A percentile compares a stretch with the other conserved stretches of the same genome.
phyloP scores from a whole-genome alignment of 345 rosid species.

The Linum usitatissimum region DNA sequence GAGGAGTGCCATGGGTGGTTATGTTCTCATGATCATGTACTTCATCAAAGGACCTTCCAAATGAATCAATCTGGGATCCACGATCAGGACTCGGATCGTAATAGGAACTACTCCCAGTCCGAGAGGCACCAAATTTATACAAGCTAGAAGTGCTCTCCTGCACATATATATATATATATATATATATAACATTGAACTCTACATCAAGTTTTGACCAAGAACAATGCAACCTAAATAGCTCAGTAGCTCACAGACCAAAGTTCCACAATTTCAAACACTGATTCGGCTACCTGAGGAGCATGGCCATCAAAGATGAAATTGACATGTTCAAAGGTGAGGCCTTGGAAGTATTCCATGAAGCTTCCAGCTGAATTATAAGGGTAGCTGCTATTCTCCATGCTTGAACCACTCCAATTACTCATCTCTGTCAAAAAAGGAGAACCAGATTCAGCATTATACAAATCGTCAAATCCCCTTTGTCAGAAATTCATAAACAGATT shows the following conservation, averaged over 20 bases:
- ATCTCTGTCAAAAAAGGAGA: conserved; percentile 16
- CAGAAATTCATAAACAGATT: neutral
- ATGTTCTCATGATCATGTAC: conserved; percentile 28
- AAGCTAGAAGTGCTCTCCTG: conserved; percentile 49
- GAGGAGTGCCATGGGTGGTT: conserved; percentile 26
- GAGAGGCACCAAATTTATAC: conserved; percentile 47
- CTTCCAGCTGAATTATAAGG: conserved; percentile 71
- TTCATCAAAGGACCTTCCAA: conserved; percentile 38
- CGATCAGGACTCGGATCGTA: conserved; percentile 39
- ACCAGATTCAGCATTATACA: neutral
- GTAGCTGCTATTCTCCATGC: conserved; percentile 38
- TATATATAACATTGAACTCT: neutral
- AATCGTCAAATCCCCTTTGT: no score
- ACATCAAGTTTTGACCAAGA: neutral
- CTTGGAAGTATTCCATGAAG: conserved; percentile 73
- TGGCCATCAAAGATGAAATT: conserved; percentile 71
- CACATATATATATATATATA: conserved; percentile 9
- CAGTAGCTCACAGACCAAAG: neutral
- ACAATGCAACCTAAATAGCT: neutral
- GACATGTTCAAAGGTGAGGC: conserved; percentile 70
- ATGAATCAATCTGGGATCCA: conserved; percentile 28
- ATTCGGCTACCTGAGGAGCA: conserved; percentile 53
- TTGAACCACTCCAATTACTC: conserved; percentile 40
- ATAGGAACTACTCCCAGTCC: conserved; percentile 38
- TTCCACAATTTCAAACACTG: neutral